phyloP scores from a whole-genome alignment of 2,329 filamentous ascomycete species.

The Trichoderma pleuroti region DNA sequence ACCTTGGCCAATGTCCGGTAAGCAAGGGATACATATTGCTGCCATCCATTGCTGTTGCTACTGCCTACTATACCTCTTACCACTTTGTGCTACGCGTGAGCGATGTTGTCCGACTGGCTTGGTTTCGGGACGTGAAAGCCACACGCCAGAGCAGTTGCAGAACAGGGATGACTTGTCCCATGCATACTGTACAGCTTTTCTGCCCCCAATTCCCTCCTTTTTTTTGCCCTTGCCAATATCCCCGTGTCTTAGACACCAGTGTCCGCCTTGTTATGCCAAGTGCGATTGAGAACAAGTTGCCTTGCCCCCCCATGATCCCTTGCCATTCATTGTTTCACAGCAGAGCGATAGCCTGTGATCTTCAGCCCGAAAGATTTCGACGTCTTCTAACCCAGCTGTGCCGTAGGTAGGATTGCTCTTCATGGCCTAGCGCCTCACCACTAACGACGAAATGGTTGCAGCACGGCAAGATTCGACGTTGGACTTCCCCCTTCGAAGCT shows the following conservation, averaged over 20 bases:
- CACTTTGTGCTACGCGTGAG: slow-evolving; percentile 8
- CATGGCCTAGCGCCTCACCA: slow-evolving; percentile 12
- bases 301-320: background rate
- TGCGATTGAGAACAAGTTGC: background rate
- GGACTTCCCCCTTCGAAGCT: background rate
- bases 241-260: background rate
- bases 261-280: slow-evolving; percentile 7
- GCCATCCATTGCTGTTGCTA: background rate
- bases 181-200: background rate
- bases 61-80: background rate
- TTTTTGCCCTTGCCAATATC: background rate
- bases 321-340: background rate
- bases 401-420: background rate
- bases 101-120: slow-evolving; percentile 7
- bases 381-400: background rate
- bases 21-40: background rate
- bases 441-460: slow-evolving; percentile 1
- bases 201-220: slow-evolving; percentile 4
- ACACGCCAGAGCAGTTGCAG: background rate
- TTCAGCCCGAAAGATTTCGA: background rate
- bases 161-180: slow-evolving; percentile 2
- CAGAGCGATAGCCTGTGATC: background rate
- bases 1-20: background rate
- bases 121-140: background rate
- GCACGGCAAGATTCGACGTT: background rate